phyloP scores from a whole-genome alignment of 805 yeast genomes.

The Ogataea sp. region DNA sequence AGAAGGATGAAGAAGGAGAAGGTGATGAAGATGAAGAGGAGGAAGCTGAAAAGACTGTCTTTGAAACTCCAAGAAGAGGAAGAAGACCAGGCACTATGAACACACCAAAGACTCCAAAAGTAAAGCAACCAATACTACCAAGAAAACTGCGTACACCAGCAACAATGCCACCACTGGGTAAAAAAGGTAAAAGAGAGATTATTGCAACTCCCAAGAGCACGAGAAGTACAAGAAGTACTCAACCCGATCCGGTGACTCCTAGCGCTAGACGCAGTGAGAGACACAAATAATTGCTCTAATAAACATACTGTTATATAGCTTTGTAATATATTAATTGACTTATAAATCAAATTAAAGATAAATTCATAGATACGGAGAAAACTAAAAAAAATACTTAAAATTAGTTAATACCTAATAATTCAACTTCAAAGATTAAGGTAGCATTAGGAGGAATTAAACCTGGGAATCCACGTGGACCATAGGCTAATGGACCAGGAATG shows the following conservation, averaged over 20 bases:
- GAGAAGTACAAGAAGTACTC: background rate
- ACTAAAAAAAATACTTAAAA: no score
- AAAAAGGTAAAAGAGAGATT: background rate
- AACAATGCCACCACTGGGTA: background rate
- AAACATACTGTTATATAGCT: background rate
- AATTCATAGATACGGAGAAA: no score
- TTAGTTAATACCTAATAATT: constrained; percentile 51
- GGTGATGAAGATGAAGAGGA: constrained; percentile 4
- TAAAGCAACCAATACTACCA: constrained; percentile 9
- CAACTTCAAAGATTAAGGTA: constrained; percentile 81
- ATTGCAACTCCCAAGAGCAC: background rate
- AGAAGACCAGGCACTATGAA: background rate
- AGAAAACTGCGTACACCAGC: constrained; percentile 9
- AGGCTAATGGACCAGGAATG: constrained; percentile 89
- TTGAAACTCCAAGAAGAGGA: constrained; percentile 1
- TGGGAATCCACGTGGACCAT: constrained; percentile 93
- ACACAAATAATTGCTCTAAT: background rate
- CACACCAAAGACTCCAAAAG: constrained; percentile 6
- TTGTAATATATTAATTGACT: background rate
- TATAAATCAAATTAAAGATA: background rate
- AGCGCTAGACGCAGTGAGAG: constrained; percentile 1
- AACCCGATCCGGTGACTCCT: background rate
- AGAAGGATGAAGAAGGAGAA: constrained; percentile 1
- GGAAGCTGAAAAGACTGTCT: constrained; percentile 2
- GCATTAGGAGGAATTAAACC: constrained; percentile 96